A percentile compares a stretch with the other conserved stretches of the same genome.
These are phyloP conservation scores for Cercospora sp. DNA, from an alignment of 2,329 filamentous ascomycete genomes.

Conservation along the genomic window DNA sequence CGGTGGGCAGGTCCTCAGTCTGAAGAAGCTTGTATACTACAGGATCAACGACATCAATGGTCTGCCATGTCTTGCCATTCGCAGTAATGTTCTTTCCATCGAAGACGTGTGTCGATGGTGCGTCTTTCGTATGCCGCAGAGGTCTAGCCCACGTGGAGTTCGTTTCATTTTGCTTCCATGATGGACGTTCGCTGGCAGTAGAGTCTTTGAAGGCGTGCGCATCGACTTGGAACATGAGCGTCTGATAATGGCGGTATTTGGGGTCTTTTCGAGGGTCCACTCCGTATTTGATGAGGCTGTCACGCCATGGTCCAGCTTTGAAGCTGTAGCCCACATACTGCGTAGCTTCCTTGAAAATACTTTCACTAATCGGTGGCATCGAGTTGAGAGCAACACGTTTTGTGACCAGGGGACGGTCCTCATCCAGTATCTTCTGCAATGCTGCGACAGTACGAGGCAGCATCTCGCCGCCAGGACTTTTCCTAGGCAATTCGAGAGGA, in stretches of 20 bases:
- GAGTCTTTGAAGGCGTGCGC: conserved; percentile 30
- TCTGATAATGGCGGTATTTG: conserved; percentile 80
- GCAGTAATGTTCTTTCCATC: conserved; percentile 72
- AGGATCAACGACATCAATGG: conserved; percentile 87
- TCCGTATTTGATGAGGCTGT: conserved; percentile 81
- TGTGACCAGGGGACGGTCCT: conserved; percentile 80
- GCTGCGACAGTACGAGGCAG: conserved; percentile 65
- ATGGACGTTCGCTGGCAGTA: conserved; percentile 4
- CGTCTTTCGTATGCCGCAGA: conserved; percentile 24
- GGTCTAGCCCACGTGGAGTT: conserved; percentile 24
- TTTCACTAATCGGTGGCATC: conserved; percentile 55
- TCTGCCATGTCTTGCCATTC: conserved; percentile 90
- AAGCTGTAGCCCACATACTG: conserved; percentile 91
- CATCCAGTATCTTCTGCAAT: conserved; percentile 63
- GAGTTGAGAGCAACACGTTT: conserved; percentile 77
- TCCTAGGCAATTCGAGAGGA: conserved; percentile 48
- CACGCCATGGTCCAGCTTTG: conserved; percentile 86
- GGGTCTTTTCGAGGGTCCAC: conserved; percentile 79
- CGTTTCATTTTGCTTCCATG: conserved; percentile 15
- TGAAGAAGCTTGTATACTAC: conserved; percentile 67
- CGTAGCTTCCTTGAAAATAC: conserved; percentile 69
- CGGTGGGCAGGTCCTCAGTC: conserved; percentile 52
- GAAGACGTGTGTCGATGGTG: conserved; percentile 69
- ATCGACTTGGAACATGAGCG: conserved; percentile 75
- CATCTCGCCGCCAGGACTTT: conserved; percentile 40